Base-by-base conservation (phyloP, 345 rosid genomes). In the Rhodamnia rubescens region DNA sequence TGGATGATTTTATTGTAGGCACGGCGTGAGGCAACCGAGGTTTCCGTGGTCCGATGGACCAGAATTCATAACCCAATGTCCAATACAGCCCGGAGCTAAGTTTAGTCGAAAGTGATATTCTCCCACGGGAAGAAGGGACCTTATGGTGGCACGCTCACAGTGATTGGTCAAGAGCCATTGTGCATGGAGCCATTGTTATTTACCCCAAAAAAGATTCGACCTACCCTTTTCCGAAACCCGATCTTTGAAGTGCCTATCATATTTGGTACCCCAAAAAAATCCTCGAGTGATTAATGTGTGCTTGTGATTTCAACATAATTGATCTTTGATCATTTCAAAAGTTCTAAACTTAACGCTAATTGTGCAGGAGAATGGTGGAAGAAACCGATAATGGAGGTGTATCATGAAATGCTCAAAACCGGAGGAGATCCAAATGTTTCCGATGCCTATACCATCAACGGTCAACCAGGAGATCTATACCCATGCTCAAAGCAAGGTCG, bases 31-130 rank as follows among this genome's bases (percentile, higher is more conserved):
- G 24, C 91, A 85, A 15, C 93, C 93, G 2, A 87, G 90, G 24
- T 69, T 81, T 69, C 92, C 92, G 0, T 90, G 92, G 93, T 87
- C 91, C 4, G 92, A 91, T 61, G 93, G 93, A n/a, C 93, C 93
- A 1, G 91, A 84, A 84, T 89, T 85, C 29, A 82, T 90, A 74
- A 91, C 93, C 6, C 91, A 90, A 50, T 91, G 93, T n/a, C 91
- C 93, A 21, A 84, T 91, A 6, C 59, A 85, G 47, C 89, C 90
- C 1, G 87, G 91, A 82, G 69, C 51, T 32, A 87, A n/a, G 24
- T 91, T 85, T 75, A 75, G 57, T 26, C 87, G 88, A 29, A 85
- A 75, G 53, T 90, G 27, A 90, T 83, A 61, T 86, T 90, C 81
- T 86, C 91, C 91, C 13, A 64, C 86, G 1, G 1, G 91, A 89